A percentile compares a stretch with the other conserved stretches of the same genome.
These are phyloP conservation scores for Myxozyma lipomycoides DNA, from an alignment of 805 yeast genomes.

Conservation along the genomic window DNA sequence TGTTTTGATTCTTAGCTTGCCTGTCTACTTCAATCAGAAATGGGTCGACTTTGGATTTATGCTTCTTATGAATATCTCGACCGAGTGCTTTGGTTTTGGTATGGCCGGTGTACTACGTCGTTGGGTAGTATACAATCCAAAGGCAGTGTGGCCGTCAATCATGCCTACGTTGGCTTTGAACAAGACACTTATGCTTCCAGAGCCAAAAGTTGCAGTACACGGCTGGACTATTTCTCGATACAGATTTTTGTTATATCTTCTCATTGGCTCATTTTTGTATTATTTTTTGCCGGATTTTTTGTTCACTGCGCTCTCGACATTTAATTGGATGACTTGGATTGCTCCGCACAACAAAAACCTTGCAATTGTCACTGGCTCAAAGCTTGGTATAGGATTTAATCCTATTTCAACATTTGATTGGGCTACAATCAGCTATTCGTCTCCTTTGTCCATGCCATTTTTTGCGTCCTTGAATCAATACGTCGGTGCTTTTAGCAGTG, in stretches of 20 bases:
- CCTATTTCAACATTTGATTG: conserved; percentile 70
- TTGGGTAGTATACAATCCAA: conserved; percentile 54
- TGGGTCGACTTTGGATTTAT: conserved; percentile 49
- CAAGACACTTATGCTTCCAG: conserved; percentile 45
- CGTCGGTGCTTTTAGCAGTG: conserved; percentile 39
- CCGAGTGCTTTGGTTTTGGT: conserved; percentile 63
- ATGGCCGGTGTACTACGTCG: conserved; percentile 62
- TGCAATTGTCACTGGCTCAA: conserved; percentile 61
- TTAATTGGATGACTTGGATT: conserved; percentile 63
- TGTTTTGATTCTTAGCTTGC: conserved; percentile 31
- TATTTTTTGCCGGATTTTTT: conserved; percentile 61
- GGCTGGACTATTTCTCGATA: conserved; percentile 60
- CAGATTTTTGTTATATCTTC: conserved; percentile 45
- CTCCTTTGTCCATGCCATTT: conserved; percentile 44
- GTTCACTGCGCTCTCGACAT: conserved; percentile 56
- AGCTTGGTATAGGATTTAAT: conserved; percentile 60
- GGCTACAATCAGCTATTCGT: conserved; percentile 38
- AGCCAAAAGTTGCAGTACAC: conserved; percentile 44
- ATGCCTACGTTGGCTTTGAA: conserved; percentile 50
- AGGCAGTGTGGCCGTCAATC: conserved; percentile 54
- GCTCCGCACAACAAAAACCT: conserved; percentile 53
- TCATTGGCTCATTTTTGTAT: conserved; percentile 45
- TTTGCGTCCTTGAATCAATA: conserved; percentile 38
- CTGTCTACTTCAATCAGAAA: conserved; percentile 35
- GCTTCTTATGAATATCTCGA: conserved; percentile 48